Percentiles rank a stretch among this genome's conserved stretches.
Evolutionary conservation across 306 rosid genomes (phyloP).

Genomic region (Quercus wislizeni): DNA sequence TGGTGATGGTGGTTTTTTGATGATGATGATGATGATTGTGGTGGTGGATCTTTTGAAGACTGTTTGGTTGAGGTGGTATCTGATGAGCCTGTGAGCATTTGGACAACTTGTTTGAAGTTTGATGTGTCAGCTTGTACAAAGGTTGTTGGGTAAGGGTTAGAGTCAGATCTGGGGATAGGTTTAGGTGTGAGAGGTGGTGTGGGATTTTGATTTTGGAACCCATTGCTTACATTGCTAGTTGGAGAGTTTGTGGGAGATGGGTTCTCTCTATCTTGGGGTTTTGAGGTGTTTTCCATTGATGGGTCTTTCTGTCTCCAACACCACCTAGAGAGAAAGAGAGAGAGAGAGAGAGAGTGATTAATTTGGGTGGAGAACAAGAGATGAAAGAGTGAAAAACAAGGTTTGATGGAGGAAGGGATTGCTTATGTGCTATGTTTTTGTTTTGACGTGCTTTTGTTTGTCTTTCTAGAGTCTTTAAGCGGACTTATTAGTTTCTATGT

Average conservation of each 20-base stretch:
- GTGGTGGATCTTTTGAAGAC: slow-evolving; percentile 22
- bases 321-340: slow-evolving; percentile 1
- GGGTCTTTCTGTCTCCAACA: slow-evolving; percentile 20
- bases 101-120: slow-evolving; percentile 93
- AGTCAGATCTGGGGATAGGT: slow-evolving; percentile 87
- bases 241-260: slow-evolving; percentile 63
- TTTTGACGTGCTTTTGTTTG: slow-evolving; percentile 17
- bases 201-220: slow-evolving; percentile 51
- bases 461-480: background rate
- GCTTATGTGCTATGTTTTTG: slow-evolving; percentile 44
- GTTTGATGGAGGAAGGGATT: slow-evolving; percentile 29
- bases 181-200: slow-evolving; percentile 61
- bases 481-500: background rate
- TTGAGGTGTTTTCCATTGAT: slow-evolving; percentile 71
- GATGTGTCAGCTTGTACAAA: slow-evolving; percentile 93
- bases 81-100: slow-evolving; percentile 92
- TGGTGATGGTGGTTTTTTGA: slow-evolving; percentile 19
- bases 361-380: slow-evolving; percentile 39
- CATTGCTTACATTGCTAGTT: slow-evolving; percentile 50
- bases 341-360: slow-evolving; percentile 9
- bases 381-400: slow-evolving; percentile 57
- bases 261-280: slow-evolving; percentile 54
- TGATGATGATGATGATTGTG: slow-evolving; percentile 21
- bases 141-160: slow-evolving; percentile 87
- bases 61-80: slow-evolving; percentile 32